Evolutionary conservation across 2,329 filamentous ascomycete genomes (phyloP), one percentile per base, ranked within the genome.

Genomic region (Aspergillus novofumigatus): DNA sequence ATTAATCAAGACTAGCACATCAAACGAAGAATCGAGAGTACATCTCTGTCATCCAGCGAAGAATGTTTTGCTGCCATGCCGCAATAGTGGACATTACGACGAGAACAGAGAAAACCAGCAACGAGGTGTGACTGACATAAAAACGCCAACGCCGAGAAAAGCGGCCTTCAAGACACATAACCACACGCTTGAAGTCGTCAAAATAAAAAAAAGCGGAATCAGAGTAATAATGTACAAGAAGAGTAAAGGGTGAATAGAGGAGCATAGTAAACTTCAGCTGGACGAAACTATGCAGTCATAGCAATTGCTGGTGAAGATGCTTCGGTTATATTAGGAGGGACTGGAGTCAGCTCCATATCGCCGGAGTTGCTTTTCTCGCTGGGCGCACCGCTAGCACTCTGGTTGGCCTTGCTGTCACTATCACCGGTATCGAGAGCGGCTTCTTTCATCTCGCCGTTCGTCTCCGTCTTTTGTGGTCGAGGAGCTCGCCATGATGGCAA

Each of bases 401-500:
- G 80, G 64, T 83, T 82, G 54, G 79, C 75, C 68, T 85, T 86
- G 58, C 75, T 75, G 53, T 86, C 82, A 65, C 80, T 84, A 41
- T 83, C 83, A 26, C 77, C 78, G 5, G 78, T 80, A 55, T 77
- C 79, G 59, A 84, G 78, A 57, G 79, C 84, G 65, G 81, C 81
- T 50, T 83, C 78, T 44, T 78, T 77, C 53, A 65, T 72, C 51
- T 88, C 87, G 62, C 84, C 84, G 66, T 85, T 85, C 70, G 88
- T 83, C 71, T 90, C 71, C 5, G 64, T 41, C 4, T 66, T 65
- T 42, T 67, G 64, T 2, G 70, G 54, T 28, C 67, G 70, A 29
- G 71, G 70, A 32, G 91, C 88, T 53, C 86, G 87, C 92, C 93
- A 97, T 55, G 90, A 87, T 21, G 87, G 83, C 49, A 96, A 82